Conservation (phyloP, 768 basidiomycete genomes). For the Cystofilobasidium bisporidii region DNA sequence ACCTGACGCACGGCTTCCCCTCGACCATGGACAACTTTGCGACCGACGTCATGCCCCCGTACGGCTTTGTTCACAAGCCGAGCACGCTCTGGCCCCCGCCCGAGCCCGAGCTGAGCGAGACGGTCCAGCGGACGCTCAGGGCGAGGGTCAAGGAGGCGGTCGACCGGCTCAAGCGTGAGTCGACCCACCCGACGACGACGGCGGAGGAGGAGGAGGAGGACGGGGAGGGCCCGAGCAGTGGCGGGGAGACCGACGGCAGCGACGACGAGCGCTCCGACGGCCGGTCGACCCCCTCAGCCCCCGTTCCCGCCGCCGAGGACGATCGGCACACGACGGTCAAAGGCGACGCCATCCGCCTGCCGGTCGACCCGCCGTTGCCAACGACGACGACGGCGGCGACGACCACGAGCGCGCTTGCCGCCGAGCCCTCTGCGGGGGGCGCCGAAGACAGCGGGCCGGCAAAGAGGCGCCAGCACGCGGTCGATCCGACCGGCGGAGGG, state of each 20-base stretch:
- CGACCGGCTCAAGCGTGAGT: background rate
- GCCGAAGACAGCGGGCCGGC: too few relatives aligned
- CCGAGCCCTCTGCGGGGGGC: too few relatives aligned
- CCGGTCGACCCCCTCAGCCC: background rate
- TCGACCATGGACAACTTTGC: constrained; percentile 23
- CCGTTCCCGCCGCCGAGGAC: background rate
- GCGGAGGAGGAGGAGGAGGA: background rate
- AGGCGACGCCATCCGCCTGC: constrained; percentile 1
- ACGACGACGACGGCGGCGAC: background rate
- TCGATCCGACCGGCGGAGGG: constrained; percentile 20
- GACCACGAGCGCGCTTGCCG: too few relatives aligned
- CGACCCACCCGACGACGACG: background rate
- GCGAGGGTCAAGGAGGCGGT: constrained; percentile 6
- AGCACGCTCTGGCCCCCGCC: constrained; percentile 28
- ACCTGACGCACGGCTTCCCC: constrained; percentile 81
- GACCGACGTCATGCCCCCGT: constrained; percentile 28
- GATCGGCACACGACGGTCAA: constrained; percentile 1
- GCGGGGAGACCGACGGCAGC: background rate
- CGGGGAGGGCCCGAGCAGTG: background rate
- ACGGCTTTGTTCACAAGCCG: constrained; percentile 28
- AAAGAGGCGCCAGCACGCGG: constrained; percentile 6
- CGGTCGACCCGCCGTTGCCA: background rate
- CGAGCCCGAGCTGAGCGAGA: constrained; percentile 18
- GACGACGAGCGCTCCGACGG: background rate
- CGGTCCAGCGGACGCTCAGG: constrained; percentile 15